Conservation (phyloP, 1,284 basidiomycete species). For the Porphyrellus sp. region DNA sequence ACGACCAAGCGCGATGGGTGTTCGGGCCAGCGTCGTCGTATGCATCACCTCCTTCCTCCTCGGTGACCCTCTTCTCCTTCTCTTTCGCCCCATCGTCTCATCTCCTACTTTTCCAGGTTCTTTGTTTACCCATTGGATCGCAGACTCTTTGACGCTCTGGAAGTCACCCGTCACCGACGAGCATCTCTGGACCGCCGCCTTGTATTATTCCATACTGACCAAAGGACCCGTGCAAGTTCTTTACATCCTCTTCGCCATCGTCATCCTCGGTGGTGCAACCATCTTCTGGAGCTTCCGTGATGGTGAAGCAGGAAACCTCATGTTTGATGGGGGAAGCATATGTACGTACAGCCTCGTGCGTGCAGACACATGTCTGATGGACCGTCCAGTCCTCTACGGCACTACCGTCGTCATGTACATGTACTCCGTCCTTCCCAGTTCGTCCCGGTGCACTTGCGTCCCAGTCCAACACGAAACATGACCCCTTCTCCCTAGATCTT, state of each 20-base stretch:
- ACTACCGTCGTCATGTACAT: slow-evolving; percentile 66
- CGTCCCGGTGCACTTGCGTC: slow-evolving; percentile 33
- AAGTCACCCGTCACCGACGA: slow-evolving; percentile 76
- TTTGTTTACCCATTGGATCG: slow-evolving; percentile 83
- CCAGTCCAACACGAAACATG: not conserved
- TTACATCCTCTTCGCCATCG: slow-evolving; percentile 53
- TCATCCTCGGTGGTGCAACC: slow-evolving; percentile 56
- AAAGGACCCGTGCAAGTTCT: slow-evolving; percentile 55
- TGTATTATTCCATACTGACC: slow-evolving; percentile 73
- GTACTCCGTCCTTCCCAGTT: slow-evolving; percentile 72
- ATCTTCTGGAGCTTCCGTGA: slow-evolving; percentile 75
- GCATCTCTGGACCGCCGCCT: slow-evolving; percentile 73
- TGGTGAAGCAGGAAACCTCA: slow-evolving; percentile 73
- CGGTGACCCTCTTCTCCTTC: slow-evolving; percentile 42
- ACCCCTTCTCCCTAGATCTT: slow-evolving; percentile 42
- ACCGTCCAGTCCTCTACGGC: slow-evolving; percentile 61
- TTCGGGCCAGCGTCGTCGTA: slow-evolving; percentile 67
- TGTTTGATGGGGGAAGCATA: slow-evolving; percentile 84
- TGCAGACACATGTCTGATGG: not conserved
- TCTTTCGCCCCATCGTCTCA: not conserved
- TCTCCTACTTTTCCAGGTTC: slow-evolving; percentile 46
- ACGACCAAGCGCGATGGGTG: slow-evolving; percentile 46
- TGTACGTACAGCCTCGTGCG: slow-evolving; percentile 45
- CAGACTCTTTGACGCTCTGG: slow-evolving; percentile 81
- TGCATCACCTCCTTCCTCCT: slow-evolving; percentile 76